These are phyloP conservation scores for Carallia pectinifolia DNA, from an alignment of 345 rosid genomes.

Conservation along the genomic window DNA sequence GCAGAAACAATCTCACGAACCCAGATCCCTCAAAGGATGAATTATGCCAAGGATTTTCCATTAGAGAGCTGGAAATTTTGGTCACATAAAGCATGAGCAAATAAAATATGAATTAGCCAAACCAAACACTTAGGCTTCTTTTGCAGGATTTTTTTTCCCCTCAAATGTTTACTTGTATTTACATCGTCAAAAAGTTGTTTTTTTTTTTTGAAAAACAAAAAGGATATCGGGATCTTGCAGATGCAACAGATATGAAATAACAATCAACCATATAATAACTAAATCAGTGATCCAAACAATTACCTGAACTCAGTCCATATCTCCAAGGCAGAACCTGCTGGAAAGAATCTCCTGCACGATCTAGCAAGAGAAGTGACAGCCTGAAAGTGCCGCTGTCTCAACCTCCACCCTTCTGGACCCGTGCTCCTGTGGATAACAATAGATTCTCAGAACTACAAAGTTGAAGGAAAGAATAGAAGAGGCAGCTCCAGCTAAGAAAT, in stretches of 20 bases:
- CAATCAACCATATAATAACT: no score
- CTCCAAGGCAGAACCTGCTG: slow-evolving; percentile 80
- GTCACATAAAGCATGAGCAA: not conserved
- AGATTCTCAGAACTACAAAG: not conserved
- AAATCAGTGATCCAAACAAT: slow-evolving; percentile 18
- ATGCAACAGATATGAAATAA: no score
- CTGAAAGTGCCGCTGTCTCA: slow-evolving; percentile 91
- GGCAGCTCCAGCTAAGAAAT: not conserved
- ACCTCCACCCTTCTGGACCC: slow-evolving; percentile 97
- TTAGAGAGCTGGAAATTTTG: slow-evolving; percentile 55
- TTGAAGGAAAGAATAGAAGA: not conserved
- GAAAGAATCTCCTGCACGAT: slow-evolving; percentile 84
- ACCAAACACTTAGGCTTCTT: slow-evolving; percentile 1
- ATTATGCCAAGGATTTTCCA: slow-evolving; percentile 99
- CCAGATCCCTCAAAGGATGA: slow-evolving; percentile 97
- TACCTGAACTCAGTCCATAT: slow-evolving; percentile 96
- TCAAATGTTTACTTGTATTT: no score
- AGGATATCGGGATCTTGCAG: no score
- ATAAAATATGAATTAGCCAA: slow-evolving; percentile 2
- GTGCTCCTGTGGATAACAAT: slow-evolving; percentile 55
- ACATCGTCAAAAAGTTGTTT: no score
- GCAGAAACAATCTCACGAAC: slow-evolving; percentile 88
- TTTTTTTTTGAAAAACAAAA: no score
- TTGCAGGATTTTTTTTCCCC: slow-evolving; percentile 4
- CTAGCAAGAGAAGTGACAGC: slow-evolving; percentile 81